phyloP scores from a whole-genome alignment of 768 basidiomycete genomes.

The Cystofilobasidium bisporidii region DNA sequence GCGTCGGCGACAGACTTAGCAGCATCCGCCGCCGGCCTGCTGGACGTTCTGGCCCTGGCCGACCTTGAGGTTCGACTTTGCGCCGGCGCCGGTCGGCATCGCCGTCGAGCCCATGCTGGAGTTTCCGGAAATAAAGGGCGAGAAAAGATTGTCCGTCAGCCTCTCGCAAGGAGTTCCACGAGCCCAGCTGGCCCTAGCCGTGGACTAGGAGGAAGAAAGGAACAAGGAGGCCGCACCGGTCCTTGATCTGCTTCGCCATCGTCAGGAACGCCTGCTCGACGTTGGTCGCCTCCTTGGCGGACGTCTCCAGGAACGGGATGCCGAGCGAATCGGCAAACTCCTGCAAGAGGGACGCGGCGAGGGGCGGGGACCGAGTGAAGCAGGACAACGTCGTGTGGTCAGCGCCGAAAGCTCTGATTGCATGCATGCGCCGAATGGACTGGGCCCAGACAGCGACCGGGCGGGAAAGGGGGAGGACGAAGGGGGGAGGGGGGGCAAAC shows the following conservation, averaged over 20 bases:
- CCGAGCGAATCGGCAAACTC: conserved; percentile 28
- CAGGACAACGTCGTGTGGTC: too few relatives aligned
- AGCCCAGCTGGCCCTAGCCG: too few relatives aligned
- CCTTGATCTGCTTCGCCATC: conserved; percentile 59
- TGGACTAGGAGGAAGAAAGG: not conserved
- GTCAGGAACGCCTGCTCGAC: conserved; percentile 30
- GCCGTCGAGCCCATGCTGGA: conserved; percentile 74
- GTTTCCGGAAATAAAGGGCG: not conserved
- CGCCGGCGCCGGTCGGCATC: conserved; percentile 56
- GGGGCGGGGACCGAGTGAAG: not conserved
- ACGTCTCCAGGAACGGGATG: conserved; percentile 30
- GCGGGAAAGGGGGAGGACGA: too few relatives aligned
- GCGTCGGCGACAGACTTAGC: conserved; percentile 46
- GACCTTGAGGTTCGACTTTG: conserved; percentile 67
- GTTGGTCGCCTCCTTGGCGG: conserved; percentile 29
- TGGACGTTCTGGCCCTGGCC: conserved; percentile 75
- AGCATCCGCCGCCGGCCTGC: conserved; percentile 68
- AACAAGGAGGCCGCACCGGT: conserved; percentile 50
- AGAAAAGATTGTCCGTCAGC: not conserved
- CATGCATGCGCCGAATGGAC: too few relatives aligned
- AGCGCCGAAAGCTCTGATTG: too few relatives aligned
- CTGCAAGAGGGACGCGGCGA: not conserved
- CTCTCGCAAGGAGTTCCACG: too few relatives aligned
- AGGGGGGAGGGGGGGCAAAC: too few relatives aligned
- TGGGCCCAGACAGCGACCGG: too few relatives aligned